A percentile compares a stretch with the other conserved stretches of the same genome.
Conservation (phyloP, 2,329 filamentous ascomycete genomes). For the Cladophialophora yegresii region DNA sequence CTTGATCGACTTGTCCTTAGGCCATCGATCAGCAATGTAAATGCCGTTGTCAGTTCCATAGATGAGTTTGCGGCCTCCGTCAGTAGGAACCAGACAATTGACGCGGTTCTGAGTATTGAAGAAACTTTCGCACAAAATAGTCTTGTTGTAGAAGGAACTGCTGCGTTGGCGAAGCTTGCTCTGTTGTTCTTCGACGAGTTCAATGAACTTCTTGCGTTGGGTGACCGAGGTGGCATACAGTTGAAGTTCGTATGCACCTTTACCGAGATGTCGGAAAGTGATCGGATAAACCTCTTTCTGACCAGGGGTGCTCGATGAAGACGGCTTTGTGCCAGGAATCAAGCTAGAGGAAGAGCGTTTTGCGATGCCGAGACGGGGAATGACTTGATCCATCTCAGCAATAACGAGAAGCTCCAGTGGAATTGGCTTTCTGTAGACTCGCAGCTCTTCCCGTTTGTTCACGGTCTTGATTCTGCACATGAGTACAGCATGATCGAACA, state of each 20-base stretch:
- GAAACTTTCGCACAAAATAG: slow-evolving; percentile 77
- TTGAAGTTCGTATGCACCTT: slow-evolving; percentile 89
- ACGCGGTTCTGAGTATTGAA: slow-evolving; percentile 86
- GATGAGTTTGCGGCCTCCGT: slow-evolving; percentile 91
- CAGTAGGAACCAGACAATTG: slow-evolving; percentile 94
- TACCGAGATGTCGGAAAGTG: slow-evolving; percentile 93
- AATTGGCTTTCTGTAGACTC: slow-evolving; percentile 93
- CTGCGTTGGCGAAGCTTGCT: slow-evolving; percentile 73
- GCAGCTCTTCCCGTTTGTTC: slow-evolving; percentile 91
- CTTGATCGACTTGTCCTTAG: slow-evolving; percentile 71
- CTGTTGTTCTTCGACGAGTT: slow-evolving; percentile 90
- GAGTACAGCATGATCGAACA: slow-evolving; percentile 94
- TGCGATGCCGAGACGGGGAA: slow-evolving; percentile 74
- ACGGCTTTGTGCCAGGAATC: slow-evolving; percentile 61
- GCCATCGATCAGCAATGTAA: slow-evolving; percentile 86
- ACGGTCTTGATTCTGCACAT: slow-evolving; percentile 87
- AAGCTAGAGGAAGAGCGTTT: slow-evolving; percentile 89
- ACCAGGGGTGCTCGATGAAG: slow-evolving; percentile 50
- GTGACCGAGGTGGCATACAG: slow-evolving; percentile 84
- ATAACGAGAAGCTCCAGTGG: slow-evolving; percentile 91
- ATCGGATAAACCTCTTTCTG: slow-evolving; percentile 84
- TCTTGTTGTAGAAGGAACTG: slow-evolving; percentile 70
- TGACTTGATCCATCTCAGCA: slow-evolving; percentile 94
- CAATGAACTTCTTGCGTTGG: slow-evolving; percentile 93
- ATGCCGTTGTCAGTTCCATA: slow-evolving; percentile 94